Conservation (phyloP, 495 filamentous ascomycete genomes). For the Neurospora sp. region DNA sequence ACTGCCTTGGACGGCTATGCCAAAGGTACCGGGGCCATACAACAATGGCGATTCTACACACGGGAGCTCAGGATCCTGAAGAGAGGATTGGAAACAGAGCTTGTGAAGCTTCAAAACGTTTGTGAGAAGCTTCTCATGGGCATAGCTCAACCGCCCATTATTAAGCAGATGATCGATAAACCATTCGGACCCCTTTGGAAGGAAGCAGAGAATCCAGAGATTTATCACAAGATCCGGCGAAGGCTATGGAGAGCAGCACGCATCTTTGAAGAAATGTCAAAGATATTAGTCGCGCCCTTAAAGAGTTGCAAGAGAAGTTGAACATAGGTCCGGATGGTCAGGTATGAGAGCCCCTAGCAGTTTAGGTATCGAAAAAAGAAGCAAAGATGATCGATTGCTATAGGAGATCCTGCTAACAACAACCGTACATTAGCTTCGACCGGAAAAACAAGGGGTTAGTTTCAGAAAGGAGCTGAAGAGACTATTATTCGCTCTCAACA, state of each 20-base stretch:
- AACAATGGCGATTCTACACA: conserved; percentile 17
- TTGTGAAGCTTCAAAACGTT: conserved; percentile 20
- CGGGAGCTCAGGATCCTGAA: conserved; percentile 22
- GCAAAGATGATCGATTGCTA: too few species aligned
- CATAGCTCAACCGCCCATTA: conserved; percentile 10
- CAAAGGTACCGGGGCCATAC: conserved; percentile 17
- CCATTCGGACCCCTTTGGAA: conserved; percentile 15
- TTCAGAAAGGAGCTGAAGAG: conserved; percentile 12
- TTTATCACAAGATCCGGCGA: conserved; percentile 6
- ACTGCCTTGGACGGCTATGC: too few species aligned
- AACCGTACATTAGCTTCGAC: too few species aligned
- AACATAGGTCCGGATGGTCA: conserved; percentile 6
- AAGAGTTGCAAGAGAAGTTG: conserved; percentile 14
- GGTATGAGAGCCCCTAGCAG: neutral
- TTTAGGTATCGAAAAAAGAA: too few species aligned
- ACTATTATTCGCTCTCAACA: conserved; percentile 22
- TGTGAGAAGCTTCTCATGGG: conserved; percentile 23
- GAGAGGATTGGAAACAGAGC: conserved; percentile 23
- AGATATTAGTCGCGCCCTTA: conserved; percentile 11
- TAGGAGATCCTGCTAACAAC: too few species aligned
- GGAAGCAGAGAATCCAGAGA: conserved; percentile 3
- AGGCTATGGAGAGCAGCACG: conserved; percentile 11
- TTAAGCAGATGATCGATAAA: conserved; percentile 18
- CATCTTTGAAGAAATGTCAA: conserved; percentile 13
- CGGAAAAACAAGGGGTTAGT: neutral